Evolutionary conservation across 805 yeast species (phyloP).

Genomic region (Hanseniaspora meyeri): DNA sequence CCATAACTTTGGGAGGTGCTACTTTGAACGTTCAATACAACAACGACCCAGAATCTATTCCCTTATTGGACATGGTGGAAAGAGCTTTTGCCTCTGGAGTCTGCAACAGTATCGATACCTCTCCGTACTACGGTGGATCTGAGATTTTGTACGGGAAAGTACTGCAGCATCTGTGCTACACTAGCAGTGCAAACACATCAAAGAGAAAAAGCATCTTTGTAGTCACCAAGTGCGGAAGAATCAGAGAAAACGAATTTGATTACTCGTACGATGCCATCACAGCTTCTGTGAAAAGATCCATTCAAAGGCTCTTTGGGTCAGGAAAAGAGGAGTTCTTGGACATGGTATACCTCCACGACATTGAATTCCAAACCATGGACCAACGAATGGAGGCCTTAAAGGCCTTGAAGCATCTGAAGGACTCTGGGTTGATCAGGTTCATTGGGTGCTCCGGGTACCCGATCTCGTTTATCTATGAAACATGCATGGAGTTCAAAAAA

Average conservation of each 20-base stretch:
- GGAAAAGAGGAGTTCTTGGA: conserved; percentile 46
- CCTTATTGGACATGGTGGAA: conserved; percentile 44
- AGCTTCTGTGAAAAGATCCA: conserved; percentile 52
- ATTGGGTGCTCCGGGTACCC: conserved; percentile 87
- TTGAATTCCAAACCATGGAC: conserved; percentile 57
- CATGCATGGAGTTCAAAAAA: conserved; percentile 29
- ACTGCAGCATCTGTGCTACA: conserved; percentile 26
- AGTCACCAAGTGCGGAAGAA: conserved; percentile 79
- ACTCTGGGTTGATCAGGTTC: conserved; percentile 42
- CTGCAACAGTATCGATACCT: conserved; percentile 70
- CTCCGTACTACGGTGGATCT: conserved; percentile 88
- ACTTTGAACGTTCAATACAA: conserved; percentile 73
- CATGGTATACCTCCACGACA: conserved; percentile 75
- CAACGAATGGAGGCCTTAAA: conserved; percentile 51
- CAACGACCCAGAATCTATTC: conserved; percentile 49
- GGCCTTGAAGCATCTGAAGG: conserved; percentile 46
- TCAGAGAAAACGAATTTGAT: conserved; percentile 57
- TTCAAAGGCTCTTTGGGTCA: conserved; percentile 37
- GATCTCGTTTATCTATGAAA: conserved; percentile 46
- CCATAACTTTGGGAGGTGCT: conserved; percentile 76
- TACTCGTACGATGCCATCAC: conserved; percentile 52
- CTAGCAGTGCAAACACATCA: conserved; percentile 25
- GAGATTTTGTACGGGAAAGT: conserved; percentile 65
- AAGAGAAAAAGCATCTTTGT: conserved; percentile 55
- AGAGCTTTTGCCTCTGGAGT: conserved; percentile 51